Evolutionary conservation across 495 filamentous ascomycete genomes (phyloP), one percentile per base, ranked within the genome.

Genomic region (Aspergillus haitiensis): DNA sequence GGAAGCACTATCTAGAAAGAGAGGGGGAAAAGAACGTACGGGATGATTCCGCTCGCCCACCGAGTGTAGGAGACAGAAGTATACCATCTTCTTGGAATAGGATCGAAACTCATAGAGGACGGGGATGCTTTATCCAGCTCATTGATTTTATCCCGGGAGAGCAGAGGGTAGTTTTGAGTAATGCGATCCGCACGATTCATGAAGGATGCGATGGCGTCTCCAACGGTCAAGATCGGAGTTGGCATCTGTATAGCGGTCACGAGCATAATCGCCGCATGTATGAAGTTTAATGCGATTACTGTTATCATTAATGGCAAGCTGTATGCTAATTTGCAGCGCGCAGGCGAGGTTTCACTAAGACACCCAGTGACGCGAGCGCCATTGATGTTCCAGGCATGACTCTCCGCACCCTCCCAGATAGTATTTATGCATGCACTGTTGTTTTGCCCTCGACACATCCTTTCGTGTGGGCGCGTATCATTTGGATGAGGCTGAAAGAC

Each of bases 191-290:
- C 56, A 5, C 34, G 27, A 3, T 58, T 46, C 7, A 66, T 36
- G 35, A 66, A 66, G 0, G 59, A 66, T 6, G 59, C 47, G 6
- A 66, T 12, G 15, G 64, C 64, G 36, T 66, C 59, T 6, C 64
- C 64, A 0, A 61, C 48, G 1, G 52, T 66, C 34, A 66, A 33
- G 7, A 62, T 33, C 0, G 53, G 52, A 18, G 39, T 27, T 7
- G 34, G 46, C 31, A 54, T 57, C 12, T 36, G 49, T 33, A 47
- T 35, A 21, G 53, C 45, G 4, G 60, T 44, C 6, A 58, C 13
- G 5, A 55, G 31, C 55, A 63, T 63, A 51, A 37, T 49, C 8
- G 48, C 37, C 12, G 58, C 56, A 46, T 60, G 59, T 16, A 51
- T 37, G 15, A 60, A 7, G 21, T 58, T 65, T 44, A 33, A 50